Conservation (phyloP, 805 yeast species). For the Starmerella tilneyi region DNA sequence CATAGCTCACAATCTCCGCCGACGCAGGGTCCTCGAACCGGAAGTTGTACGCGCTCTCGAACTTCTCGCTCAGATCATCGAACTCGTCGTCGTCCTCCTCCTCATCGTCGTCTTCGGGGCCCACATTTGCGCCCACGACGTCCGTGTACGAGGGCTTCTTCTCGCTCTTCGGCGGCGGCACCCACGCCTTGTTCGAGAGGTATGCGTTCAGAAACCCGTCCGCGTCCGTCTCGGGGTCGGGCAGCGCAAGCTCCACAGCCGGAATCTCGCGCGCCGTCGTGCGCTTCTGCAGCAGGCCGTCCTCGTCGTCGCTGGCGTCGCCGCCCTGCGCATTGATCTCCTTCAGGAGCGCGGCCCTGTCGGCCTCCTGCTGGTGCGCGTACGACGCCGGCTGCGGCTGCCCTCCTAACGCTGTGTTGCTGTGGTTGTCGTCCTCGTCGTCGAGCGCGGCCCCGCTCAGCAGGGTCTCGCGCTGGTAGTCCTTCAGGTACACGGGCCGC, state of each 20-base stretch:
- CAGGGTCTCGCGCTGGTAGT: slow-evolving; percentile 77
- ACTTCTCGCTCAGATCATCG: slow-evolving; percentile 82
- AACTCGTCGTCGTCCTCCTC: slow-evolving; percentile 73
- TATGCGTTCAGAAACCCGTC: slow-evolving; percentile 64
- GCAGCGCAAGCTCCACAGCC: slow-evolving; percentile 31
- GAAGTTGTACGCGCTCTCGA: slow-evolving; percentile 88
- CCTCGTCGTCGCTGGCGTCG: slow-evolving; percentile 37
- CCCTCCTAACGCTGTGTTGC: no score
- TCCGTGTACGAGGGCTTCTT: slow-evolving; percentile 29
- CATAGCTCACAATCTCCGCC: slow-evolving; percentile 85
- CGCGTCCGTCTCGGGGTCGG: slow-evolving; percentile 56
- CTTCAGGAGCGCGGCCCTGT: slow-evolving; percentile 56
- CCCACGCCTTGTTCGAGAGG: slow-evolving; percentile 76
- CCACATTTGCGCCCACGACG: slow-evolving; percentile 36
- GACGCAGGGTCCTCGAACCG: slow-evolving; percentile 87
- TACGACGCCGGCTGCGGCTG: slow-evolving; percentile 47
- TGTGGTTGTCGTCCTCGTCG: slow-evolving; percentile 41
- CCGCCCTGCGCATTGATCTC: slow-evolving; percentile 56
- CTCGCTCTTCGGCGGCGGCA: slow-evolving; percentile 49
- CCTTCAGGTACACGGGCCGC: slow-evolving; percentile 81
- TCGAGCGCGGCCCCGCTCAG: slow-evolving; percentile 57
- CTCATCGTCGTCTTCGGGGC: slow-evolving; percentile 35
- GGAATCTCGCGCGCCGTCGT: slow-evolving; percentile 37
- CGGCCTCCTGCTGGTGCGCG: slow-evolving; percentile 64
- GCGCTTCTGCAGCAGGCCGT: slow-evolving; percentile 50